Conservation (phyloP, 352 stramenopile species). For the Phytopythium delawarense region DNA sequence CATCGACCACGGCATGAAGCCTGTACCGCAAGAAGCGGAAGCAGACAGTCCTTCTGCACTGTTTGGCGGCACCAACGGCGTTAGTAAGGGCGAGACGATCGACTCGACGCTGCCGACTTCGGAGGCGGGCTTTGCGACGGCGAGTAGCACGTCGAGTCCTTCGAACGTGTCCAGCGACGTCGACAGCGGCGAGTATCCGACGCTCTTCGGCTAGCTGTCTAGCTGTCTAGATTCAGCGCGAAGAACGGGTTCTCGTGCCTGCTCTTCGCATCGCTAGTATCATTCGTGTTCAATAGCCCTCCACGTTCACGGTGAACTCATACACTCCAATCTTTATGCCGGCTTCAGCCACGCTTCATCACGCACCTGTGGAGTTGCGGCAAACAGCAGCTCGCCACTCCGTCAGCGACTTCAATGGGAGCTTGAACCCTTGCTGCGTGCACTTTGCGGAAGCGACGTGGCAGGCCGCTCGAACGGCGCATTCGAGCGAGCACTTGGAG, state of each 20-base stretch:
- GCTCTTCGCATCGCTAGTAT: not conserved
- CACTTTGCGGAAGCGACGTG: conserved; percentile 60
- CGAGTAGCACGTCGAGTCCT: not conserved
- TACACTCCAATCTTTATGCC: not conserved
- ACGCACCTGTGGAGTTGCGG: not conserved
- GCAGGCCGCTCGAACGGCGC: conserved; percentile 40
- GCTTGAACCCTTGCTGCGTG: conserved; percentile 42
- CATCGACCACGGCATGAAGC: conserved; percentile 47
- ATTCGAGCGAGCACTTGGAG: conserved; percentile 14
- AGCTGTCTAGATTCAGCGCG: too few relatives aligned
- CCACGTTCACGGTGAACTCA: not conserved
- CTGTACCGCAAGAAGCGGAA: conserved; percentile 6
- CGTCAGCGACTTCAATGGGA: conserved; percentile 17
- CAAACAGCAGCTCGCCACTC: conserved; percentile 18
- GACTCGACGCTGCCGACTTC: not conserved
- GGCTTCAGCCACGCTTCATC: not conserved
- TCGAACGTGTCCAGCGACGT: conserved; percentile 4
- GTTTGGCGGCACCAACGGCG: not conserved
- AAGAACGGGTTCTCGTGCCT: not conserved
- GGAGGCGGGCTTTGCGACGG: conserved; percentile 1
- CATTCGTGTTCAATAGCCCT: conserved; percentile 1
- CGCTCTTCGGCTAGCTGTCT: not conserved
- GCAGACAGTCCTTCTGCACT: not conserved
- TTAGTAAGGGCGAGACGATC: not conserved
- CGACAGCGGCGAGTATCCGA: not conserved